phyloP scores from a whole-genome alignment of 345 rosid genomes.

The Clausena lansium region DNA sequence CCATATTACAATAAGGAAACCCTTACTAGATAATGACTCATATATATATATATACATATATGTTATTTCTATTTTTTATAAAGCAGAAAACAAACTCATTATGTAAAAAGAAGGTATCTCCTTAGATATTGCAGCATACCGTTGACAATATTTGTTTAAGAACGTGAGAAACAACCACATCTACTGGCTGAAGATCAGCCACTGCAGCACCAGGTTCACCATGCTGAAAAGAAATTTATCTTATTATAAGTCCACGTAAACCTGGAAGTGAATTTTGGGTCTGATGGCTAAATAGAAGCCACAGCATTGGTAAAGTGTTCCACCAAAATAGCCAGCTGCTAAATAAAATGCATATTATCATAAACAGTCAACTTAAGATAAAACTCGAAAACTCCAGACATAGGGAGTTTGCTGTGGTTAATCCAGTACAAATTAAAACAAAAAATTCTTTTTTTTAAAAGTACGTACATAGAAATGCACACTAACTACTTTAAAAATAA shows the following conservation, averaged over 20 bases:
- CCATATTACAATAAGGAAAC: too few species aligned
- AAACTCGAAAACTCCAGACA: neutral
- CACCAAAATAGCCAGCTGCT: neutral
- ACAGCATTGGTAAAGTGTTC: neutral
- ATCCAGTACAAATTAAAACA: neutral
- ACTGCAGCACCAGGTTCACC: slow-evolving; percentile 96
- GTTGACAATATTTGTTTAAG: slow-evolving; percentile 74
- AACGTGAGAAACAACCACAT: slow-evolving; percentile 80
- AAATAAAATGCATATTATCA: neutral
- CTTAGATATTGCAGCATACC: slow-evolving; percentile 44
- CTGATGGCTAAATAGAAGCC: neutral
- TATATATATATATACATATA: too few species aligned
- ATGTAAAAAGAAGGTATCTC: neutral
- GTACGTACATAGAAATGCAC: too few species aligned
- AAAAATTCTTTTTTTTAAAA: neutral
- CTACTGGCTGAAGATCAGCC: slow-evolving; percentile 83
- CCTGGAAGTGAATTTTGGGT: neutral
- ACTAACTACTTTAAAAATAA: neutral
- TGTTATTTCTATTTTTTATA: neutral
- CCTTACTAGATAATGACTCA: too few species aligned
- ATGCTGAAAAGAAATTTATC: slow-evolving; percentile 48
- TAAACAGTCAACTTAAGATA: neutral
- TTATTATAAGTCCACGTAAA: slow-evolving; percentile 8
- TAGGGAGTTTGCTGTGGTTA: neutral
- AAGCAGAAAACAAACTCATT: neutral